Conservation (phyloP, 139 green algal genomes). For the Zygnema circumcarinatum region DNA sequence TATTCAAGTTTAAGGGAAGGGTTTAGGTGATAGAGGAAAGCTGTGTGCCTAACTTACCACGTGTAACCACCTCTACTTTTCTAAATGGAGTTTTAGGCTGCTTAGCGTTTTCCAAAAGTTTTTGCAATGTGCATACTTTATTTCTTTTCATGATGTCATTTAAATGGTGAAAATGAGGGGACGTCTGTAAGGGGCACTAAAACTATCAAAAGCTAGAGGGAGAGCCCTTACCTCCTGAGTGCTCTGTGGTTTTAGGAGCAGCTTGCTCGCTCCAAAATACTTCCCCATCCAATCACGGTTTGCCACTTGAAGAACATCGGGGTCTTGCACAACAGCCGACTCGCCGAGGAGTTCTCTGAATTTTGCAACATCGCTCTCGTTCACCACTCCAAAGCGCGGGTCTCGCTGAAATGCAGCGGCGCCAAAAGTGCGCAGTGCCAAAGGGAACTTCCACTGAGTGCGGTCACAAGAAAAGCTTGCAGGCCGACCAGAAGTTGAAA, state of each 20-base stretch:
- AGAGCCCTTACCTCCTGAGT: neutral
- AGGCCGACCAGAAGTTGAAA: neutral
- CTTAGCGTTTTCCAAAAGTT: no score
- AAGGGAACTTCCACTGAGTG: constrained; percentile 2
- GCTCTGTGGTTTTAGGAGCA: neutral
- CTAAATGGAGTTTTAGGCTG: no score
- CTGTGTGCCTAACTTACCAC: no score
- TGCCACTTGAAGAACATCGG: constrained; percentile 67
- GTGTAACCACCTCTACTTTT: no score
- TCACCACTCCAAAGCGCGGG: constrained; percentile 60
- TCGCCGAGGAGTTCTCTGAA: constrained; percentile 74
- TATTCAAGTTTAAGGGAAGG: no score
- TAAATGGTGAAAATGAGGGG: no score
- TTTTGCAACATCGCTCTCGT: constrained; percentile 61
- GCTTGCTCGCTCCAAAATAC: constrained; percentile 72
- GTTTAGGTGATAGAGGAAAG: no score
- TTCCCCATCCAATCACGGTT: constrained; percentile 94
- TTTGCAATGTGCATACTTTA: no score
- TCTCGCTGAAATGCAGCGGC: no score
- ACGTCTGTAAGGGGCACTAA: no score
- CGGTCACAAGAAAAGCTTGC: neutral
- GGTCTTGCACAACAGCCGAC: constrained; percentile 72
- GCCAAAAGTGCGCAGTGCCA: neutral
- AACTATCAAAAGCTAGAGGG: no score
- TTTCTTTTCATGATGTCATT: no score